Base-by-base conservation (phyloP, 2,329 filamentous ascomycete species). In the Scortechinia acanthostroma region DNA sequence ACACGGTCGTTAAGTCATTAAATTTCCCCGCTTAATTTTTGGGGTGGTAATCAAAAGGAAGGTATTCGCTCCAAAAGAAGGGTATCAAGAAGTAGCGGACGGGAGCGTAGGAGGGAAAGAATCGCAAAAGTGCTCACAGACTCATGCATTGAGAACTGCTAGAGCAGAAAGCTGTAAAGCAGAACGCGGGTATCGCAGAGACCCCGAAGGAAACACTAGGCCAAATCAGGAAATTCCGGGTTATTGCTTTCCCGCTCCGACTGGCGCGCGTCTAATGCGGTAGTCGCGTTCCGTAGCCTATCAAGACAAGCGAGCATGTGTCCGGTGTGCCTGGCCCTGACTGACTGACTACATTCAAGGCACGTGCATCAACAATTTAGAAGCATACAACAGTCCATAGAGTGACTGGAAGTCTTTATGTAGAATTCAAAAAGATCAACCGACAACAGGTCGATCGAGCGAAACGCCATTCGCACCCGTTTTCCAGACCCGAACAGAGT, bases 401-500 rank as follows among this genome's bases (percentile, higher is more conserved):
- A n/a, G n/a, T n/a, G n/a, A n/a, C n/a, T 50, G 48, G 53, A 53
- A 51, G 54, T 50, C 50, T 55, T 52, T 46, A 35, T 46, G 43
- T 21, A 44, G 47, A 44, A 22, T 43, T 21, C 42, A 55, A 57
- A 56, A 50, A 55, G 51, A 53, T 53, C 54, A 55, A 55, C 58
- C 51, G 59, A 53, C 54, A 53, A 47, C 52, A 50, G 46, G 50
- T 53, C 55, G 54, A 56, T 50, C 49, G 49, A 60, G 54, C 52
- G 51, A 58, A 65, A 65, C 62, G 62, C 62, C 62, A 58, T 60
- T 59, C 58, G 53, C 61, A 62, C 59, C 61, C 53, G 54, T 64
- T 66, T 64, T 62, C 60, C 61, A 60, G 57, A 61, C 58, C 62
- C 61, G 57, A 63, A 61, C 60, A 62, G 55, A 59, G 55, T 62